Base-by-base conservation (phyloP, 2,329 filamentous ascomycete species). In the Alternaria metachromatica region DNA sequence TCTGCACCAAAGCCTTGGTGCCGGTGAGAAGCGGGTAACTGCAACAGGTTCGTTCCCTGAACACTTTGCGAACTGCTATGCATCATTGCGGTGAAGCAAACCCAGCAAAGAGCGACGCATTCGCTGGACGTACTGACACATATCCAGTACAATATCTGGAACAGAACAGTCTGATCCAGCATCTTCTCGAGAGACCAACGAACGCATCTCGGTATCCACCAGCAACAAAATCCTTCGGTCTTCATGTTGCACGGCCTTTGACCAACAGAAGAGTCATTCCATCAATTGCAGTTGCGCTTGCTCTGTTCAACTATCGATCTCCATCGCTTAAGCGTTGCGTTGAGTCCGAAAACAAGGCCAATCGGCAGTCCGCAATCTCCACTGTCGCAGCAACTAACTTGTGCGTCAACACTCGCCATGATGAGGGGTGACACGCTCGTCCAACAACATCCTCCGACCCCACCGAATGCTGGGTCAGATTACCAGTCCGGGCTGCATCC, bases 401-500 rank as follows among this genome's bases (percentile, higher is more conserved):
- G 55, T 62, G 63, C 68, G 41, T 61, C 55, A 48, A 59, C 59
- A 48, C 54, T 55, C 58, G 57, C 64, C 69, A 64, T 57, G 58
- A 79, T 80, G 78, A 77, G 75, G 67, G 63, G 72, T 58, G 76
- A 77, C 64, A 74, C 72, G 58, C 69, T 79, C 63, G 58, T 78
- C 57, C 78, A 78, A 25, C 72, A 75, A 59, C 78, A 79, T 55
- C 78, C 79, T 45, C 78, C 77, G 13, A 80, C 77, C 26, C 79
- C 78, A 58, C 78, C 78, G 30, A 73, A 66, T 64, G 66, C 67
- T 55, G 70, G 70, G 50, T 62, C 65, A 26, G 76, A 80, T 15
- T 72, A 77, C 28, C 76, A 78, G 25, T 77, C 78, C 55, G 78
- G 78, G 50, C 73, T 84, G 30, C 78, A 80, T 45, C 80, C 80